Evolutionary conservation across 139 green algal species (phyloP).

Genomic region (Chlorella sp.): DNA sequence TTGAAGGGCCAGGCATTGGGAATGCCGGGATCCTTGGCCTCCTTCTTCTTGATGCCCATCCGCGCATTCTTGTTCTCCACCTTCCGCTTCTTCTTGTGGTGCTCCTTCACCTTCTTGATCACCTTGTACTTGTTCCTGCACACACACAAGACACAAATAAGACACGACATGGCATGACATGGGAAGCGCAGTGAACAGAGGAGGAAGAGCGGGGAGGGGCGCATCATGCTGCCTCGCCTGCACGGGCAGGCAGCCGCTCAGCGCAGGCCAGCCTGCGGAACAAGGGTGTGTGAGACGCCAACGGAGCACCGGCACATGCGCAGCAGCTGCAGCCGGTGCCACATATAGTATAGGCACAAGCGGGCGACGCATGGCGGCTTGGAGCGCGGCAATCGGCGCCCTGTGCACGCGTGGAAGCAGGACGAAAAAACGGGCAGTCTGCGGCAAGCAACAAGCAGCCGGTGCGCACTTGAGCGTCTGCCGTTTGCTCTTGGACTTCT

Average conservation of each 20-base stretch:
- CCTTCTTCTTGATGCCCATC: slow-evolving; percentile 64
- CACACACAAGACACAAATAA: not conserved
- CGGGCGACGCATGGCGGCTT: too few species aligned
- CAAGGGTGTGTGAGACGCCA: not conserved
- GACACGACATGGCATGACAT: not conserved
- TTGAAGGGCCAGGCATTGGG: slow-evolving; percentile 94
- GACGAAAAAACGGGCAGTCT: too few species aligned
- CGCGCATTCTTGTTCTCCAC: slow-evolving; percentile 72
- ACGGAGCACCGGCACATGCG: too few species aligned
- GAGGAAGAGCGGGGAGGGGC: not conserved
- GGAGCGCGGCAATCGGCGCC: not conserved
- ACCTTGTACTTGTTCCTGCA: slow-evolving; percentile 96
- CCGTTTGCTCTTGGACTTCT: slow-evolving; percentile 42
- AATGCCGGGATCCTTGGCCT: slow-evolving; percentile 93
- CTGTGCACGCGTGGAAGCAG: not conserved
- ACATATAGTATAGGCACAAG: too few species aligned
- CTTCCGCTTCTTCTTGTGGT: slow-evolving; percentile 69
- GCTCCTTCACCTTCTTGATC: slow-evolving; percentile 71
- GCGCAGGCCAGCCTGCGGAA: too few species aligned
- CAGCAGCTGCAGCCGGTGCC: not conserved
- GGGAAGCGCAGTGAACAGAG: not conserved
- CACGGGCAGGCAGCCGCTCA: too few species aligned
- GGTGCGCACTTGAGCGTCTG: slow-evolving; percentile 18
- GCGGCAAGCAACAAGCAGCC: too few species aligned
- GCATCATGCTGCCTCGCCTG: too few species aligned